Evolutionary conservation across 371 early-diverging fungal species (phyloP).

Genomic region (Mucor velutinosus): DNA sequence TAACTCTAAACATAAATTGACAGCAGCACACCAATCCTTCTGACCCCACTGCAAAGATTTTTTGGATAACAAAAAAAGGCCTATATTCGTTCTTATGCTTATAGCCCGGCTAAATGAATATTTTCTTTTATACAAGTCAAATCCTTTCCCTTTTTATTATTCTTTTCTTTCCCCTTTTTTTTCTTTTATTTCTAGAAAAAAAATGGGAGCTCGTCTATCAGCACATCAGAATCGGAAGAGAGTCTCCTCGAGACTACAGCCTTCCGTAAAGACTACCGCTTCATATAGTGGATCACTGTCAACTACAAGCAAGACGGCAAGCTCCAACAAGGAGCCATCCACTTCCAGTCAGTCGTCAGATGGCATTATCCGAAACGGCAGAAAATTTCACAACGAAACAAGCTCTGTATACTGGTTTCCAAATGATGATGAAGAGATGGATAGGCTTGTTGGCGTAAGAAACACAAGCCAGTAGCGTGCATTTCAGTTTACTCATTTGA

Average conservation of each 20-base stretch:
- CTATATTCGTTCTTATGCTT: background rate
- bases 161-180: conserved; percentile 2
- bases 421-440: conserved; percentile 33
- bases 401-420: conserved; percentile 29
- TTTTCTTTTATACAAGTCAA: background rate
- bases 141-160: background rate
- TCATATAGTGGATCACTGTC: background rate
- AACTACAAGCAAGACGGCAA: background rate
- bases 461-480: background rate
- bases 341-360: conserved; percentile 16
- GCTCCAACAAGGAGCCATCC: background rate
- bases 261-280: background rate
- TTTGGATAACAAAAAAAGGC: background rate
- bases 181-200: background rate
- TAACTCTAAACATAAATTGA: background rate
- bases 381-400: conserved; percentile 24
- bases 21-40: background rate
- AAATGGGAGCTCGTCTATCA: conserved; percentile 20
- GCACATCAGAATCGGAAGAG: conserved; percentile 5
- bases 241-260: conserved; percentile 5
- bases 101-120: background rate
- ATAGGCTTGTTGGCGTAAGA: conserved; percentile 28
- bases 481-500: background rate
- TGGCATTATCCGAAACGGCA: conserved; percentile 9
- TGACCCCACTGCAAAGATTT: background rate